A percentile compares a stretch with the other conserved stretches of the same genome.
Evolutionary conservation across 345 rosid genomes (phyloP).

Genomic region (Populus ilicifolia): DNA sequence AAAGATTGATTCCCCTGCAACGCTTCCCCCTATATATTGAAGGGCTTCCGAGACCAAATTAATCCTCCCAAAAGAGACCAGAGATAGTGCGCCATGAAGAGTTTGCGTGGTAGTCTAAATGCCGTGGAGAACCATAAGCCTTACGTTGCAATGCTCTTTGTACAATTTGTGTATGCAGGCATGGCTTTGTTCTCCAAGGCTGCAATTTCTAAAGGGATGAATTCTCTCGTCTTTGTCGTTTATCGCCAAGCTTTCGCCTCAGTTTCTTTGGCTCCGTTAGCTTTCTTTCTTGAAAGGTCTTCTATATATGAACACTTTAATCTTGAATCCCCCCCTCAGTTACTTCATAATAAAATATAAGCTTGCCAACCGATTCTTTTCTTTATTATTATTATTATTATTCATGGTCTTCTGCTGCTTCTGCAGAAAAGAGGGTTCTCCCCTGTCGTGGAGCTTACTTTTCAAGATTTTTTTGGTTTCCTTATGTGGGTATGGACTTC

Average conservation of each 20-base stretch:
- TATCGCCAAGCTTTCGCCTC: conserved; percentile 81
- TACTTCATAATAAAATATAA: neutral
- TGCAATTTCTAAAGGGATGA: conserved; percentile 70
- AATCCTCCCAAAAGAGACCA: neutral
- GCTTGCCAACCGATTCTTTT: neutral
- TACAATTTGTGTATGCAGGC: conserved; percentile 68
- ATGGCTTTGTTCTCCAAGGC: conserved; percentile 79
- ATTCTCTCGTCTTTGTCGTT: conserved; percentile 66
- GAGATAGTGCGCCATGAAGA: conserved; percentile 20
- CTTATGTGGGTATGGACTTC: conserved; percentile 41
- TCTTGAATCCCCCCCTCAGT: neutral
- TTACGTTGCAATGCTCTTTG: conserved; percentile 54
- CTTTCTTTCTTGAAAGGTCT: conserved; percentile 75
- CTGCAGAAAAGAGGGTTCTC: conserved; percentile 42
- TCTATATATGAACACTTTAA: conserved; percentile 3
- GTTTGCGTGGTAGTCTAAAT: conserved; percentile 8
- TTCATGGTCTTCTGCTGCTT: neutral
- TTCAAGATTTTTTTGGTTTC: conserved; percentile 54
- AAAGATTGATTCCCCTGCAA: neutral
- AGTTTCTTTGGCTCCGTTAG: conserved; percentile 60
- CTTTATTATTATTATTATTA: no score
- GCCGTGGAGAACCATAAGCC: conserved; percentile 40
- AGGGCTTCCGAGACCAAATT: neutral
- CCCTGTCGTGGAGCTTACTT: conserved; percentile 38
- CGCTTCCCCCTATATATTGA: conserved; percentile 10